phyloP scores from a whole-genome alignment of 495 filamentous ascomycete species.

The Aspergillus kassunensis region DNA sequence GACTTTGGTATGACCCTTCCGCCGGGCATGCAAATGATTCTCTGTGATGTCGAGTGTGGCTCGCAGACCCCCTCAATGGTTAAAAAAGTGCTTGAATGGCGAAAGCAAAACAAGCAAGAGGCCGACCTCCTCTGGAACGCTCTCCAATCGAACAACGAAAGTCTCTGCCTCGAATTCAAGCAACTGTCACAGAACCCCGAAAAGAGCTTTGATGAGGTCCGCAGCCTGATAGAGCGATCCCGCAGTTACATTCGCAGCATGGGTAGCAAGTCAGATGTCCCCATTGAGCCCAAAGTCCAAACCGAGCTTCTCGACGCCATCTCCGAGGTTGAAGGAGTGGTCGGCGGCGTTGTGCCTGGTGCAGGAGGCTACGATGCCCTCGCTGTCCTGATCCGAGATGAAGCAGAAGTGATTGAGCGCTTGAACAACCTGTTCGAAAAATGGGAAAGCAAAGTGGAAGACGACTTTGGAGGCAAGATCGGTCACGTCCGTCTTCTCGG shows the following conservation, averaged over 20 bases:
- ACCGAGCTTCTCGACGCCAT: constrained; percentile 77
- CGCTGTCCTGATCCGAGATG: constrained; percentile 72
- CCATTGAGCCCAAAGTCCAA: constrained; percentile 86
- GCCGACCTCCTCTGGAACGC: constrained; percentile 67
- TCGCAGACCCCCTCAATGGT: constrained; percentile 94
- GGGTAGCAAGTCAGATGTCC: constrained; percentile 69
- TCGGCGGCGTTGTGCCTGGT: constrained; percentile 89
- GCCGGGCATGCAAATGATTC: constrained; percentile 65
- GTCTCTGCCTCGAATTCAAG: constrained; percentile 59
- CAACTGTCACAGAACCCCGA: constrained; percentile 34
- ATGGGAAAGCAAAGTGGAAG: constrained; percentile 56
- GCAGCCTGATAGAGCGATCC: constrained; percentile 46
- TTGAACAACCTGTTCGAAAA: constrained; percentile 58
- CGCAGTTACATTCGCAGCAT: constrained; percentile 65
- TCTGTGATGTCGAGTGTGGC: constrained; percentile 95
- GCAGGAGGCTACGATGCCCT: constrained; percentile 94
- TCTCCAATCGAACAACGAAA: constrained; percentile 71
- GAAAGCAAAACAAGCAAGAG: constrained; percentile 59
- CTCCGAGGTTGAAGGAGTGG: constrained; percentile 67
- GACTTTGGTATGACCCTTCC: constrained; percentile 64
- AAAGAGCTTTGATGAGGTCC: constrained; percentile 33
- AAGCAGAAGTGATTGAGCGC: constrained; percentile 58
- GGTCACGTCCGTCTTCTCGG: constrained; percentile 72
- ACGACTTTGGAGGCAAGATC: constrained; percentile 55
- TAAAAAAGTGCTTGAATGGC: constrained; percentile 82